A percentile compares a stretch with the other conserved stretches of the same genome.
These are phyloP conservation scores for Lipomyces kockii DNA, from an alignment of 805 yeast genomes.

Conservation along the genomic window DNA sequence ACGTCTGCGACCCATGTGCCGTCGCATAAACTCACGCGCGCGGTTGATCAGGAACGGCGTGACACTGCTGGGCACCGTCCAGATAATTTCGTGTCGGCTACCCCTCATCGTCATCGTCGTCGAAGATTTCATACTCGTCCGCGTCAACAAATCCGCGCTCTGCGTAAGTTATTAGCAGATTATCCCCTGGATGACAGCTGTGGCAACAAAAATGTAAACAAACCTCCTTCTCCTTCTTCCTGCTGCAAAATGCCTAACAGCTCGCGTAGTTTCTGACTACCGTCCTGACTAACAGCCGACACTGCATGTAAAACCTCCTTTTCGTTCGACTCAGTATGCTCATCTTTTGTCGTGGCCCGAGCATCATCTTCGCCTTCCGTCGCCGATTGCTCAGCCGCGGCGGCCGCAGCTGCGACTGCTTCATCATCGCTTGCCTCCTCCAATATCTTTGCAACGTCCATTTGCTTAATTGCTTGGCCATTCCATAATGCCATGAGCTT, in stretches of 20 bases:
- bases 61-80: neutral
- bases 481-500: conserved; percentile 61
- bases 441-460: conserved; percentile 31
- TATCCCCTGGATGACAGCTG: neutral
- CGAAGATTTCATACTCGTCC: conserved; percentile 33
- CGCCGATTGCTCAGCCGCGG: neutral
- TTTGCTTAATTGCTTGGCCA: conserved; percentile 21
- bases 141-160: neutral
- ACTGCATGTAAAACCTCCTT: conserved; percentile 15
- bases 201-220: neutral
- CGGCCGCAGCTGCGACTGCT: conserved; percentile 7
- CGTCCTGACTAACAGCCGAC: conserved; percentile 25
- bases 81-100: neutral
- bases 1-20: neutral
- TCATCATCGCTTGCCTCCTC: conserved; percentile 32
- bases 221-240: conserved; percentile 22
- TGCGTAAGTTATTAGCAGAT: conserved; percentile 4
- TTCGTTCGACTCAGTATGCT: neutral
- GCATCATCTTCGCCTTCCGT: neutral
- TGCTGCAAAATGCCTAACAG: conserved; percentile 31
- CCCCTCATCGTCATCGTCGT: conserved; percentile 26
- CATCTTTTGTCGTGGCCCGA: neutral
- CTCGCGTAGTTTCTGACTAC: conserved; percentile 24
- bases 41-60: neutral
- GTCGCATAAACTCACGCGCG: neutral